Evolutionary conservation across 2,329 filamentous ascomycete species (phyloP).

Genomic region (Aspergillus clavatus): DNA sequence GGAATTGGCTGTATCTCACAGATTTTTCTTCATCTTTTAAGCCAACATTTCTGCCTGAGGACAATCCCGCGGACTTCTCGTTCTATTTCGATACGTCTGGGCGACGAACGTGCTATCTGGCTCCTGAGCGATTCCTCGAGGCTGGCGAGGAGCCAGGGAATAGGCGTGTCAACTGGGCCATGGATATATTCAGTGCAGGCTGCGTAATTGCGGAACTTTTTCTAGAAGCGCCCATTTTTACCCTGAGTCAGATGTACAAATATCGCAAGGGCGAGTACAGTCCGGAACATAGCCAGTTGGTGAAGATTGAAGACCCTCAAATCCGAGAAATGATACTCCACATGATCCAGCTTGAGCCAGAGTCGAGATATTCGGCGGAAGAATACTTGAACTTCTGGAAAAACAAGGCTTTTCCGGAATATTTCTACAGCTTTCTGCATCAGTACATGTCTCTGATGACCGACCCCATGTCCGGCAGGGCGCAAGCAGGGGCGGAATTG

Average conservation of each 20-base stretch:
- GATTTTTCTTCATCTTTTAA: conserved; percentile 97
- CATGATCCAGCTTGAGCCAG: conserved; percentile 93
- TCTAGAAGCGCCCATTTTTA: conserved; percentile 93
- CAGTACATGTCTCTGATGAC: conserved; percentile 97
- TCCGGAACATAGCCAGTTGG: conserved; percentile 72
- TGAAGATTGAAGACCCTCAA: conserved; percentile 80
- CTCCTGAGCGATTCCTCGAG: conserved; percentile 83
- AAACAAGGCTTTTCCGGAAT: conserved; percentile 85
- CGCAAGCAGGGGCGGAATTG: conserved; percentile 60
- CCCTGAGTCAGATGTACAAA: conserved; percentile 90
- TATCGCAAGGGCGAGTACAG: conserved; percentile 92
- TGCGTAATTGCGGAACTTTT: conserved; percentile 97
- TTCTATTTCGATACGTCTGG: conserved; percentile 96
- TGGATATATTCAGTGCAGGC: conserved; percentile 97
- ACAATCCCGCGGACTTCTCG: conserved; percentile 95
- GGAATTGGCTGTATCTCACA: conserved; percentile 98
- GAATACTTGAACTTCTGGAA: conserved; percentile 93
- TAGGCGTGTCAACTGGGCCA: conserved; percentile 74
- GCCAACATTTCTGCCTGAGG: conserved; percentile 85
- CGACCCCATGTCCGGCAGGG: conserved; percentile 76
- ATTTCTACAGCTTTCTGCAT: conserved; percentile 96
- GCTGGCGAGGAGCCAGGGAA: conserved; percentile 62
- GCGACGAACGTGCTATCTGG: conserved; percentile 87
- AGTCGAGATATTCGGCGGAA: conserved; percentile 86
- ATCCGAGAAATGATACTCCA: conserved; percentile 84